Percentiles rank a stretch among this genome's conserved stretches.
phyloP scores from a whole-genome alignment of 2,329 filamentous ascomycete genomes.

The Ceratocystiopsis brevicomis region DNA sequence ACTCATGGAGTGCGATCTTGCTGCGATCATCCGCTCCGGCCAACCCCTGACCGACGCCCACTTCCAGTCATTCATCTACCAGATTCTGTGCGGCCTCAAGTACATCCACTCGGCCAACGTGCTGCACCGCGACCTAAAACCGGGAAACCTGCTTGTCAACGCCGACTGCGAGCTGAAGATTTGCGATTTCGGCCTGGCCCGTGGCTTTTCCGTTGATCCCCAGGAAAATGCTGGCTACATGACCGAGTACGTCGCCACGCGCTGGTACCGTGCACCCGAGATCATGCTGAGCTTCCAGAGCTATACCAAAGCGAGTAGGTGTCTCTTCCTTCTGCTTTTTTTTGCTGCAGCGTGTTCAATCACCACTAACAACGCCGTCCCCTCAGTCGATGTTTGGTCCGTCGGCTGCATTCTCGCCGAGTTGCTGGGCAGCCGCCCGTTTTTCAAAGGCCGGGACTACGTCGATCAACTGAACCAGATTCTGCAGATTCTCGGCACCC shows the following conservation, averaged over 20 bases:
- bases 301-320: constrained; percentile 99
- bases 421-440: constrained; percentile 83
- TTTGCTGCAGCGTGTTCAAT: no score
- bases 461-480: constrained; percentile 99
- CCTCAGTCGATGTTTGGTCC: constrained; percentile 89
- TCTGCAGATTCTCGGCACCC: constrained; percentile 89
- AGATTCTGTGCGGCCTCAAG: constrained; percentile 95
- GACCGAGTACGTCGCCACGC: constrained; percentile 96
- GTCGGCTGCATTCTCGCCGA: constrained; percentile 96
- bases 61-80: constrained; percentile 99
- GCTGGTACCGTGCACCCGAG: constrained; percentile 89
- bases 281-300: constrained; percentile 99
- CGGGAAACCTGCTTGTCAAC: constrained; percentile 91
- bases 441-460: constrained; percentile 98
- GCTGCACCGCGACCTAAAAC: constrained; percentile 89
- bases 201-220: constrained; percentile 91
- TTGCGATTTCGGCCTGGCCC: constrained; percentile 88
- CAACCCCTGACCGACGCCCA: constrained; percentile 95
- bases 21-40: constrained; percentile 91
- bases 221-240: constrained; percentile 98
- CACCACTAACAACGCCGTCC: neutral
- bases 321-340: no score
- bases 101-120: constrained; percentile 99
- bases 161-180: constrained; percentile 99
- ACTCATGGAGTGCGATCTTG: constrained; percentile 97